Conservation (phyloP, 768 basidiomycete genomes). For the Dentipellis sp. region DNA sequence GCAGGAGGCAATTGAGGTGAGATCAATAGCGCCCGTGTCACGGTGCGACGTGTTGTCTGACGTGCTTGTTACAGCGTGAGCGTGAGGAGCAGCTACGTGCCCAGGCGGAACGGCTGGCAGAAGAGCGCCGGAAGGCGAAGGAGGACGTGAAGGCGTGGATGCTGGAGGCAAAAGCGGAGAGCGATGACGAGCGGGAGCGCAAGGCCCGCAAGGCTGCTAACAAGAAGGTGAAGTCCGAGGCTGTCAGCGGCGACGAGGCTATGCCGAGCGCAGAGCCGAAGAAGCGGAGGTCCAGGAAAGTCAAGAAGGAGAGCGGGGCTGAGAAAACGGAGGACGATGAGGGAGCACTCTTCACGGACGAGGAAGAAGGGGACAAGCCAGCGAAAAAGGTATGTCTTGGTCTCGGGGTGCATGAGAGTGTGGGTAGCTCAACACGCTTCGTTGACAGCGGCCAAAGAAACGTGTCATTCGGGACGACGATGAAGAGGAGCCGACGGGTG, state of each 20-base stretch:
- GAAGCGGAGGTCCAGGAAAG: conserved; percentile 63
- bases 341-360: conserved; percentile 60
- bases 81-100: conserved; percentile 55
- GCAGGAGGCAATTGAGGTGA: conserved; percentile 56
- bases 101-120: conserved; percentile 73
- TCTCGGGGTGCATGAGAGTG: not conserved
- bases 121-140: conserved; percentile 62
- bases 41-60: not conserved
- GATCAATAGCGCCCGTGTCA: not conserved
- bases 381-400: conserved; percentile 52
- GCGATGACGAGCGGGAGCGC: conserved; percentile 71
- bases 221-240: conserved; percentile 41
- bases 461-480: conserved; percentile 74
- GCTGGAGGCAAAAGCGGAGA: conserved; percentile 51
- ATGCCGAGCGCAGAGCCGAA: conserved; percentile 31
- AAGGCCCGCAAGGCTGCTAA: conserved; percentile 44
- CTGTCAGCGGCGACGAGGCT: conserved; percentile 41
- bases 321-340: conserved; percentile 53
- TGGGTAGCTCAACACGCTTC: not conserved
- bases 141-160: conserved; percentile 81
- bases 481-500: conserved; percentile 51
- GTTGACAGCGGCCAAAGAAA: conserved; percentile 48
- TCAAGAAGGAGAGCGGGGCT: conserved; percentile 41
- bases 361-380: conserved; percentile 57
- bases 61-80: conserved; percentile 33